Base-by-base conservation (phyloP, 495 filamentous ascomycete genomes). In the Filosporella fistucella region DNA sequence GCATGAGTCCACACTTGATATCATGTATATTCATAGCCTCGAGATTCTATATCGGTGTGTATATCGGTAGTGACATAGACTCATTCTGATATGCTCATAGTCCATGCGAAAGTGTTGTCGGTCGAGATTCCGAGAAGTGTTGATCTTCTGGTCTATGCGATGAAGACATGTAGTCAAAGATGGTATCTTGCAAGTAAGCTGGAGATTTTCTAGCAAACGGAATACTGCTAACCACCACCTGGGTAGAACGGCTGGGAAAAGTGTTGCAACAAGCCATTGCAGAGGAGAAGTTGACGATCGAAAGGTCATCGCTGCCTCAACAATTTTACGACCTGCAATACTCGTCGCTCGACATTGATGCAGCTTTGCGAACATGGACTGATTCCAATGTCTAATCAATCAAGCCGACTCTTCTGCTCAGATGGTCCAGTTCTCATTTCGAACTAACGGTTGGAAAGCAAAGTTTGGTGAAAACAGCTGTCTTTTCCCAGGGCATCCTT, bases 1-100 rank as follows among this genome's bases (percentile, higher is more conserved):
- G 8, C 8, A 8, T 59, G 40, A 62, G 51, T 42, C 63, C 63
- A 16, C 49, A 63, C 22, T 52, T 64, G 2, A 59, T 66, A 4
- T 55, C 57, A 13, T 56, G 46, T 41, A 55, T 66, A 10, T 64
- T 66, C 30, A 55, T 59, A 22, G 61, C 55, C 2, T 52, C 63
- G 21, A 44, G 63, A 14, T 66, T 64, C 41, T 63, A 61, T 38
- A 28, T 65, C 10, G 54, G 54, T 56, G n/a, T n/a, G 8, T 30
- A 30, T 30, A n/a, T n/a, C n/a, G n/a, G n/a, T n/a, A n/a, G n/a
- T n/a, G n/a, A n/a, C n/a, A n/a, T n/a, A n/a, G n/a, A n/a, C n/a
- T n/a, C n/a, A n/a, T n/a, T n/a, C n/a, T n/a, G n/a, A n/a, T n/a
- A n/a, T n/a, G n/a, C n/a, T n/a, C n/a, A n/a, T n/a, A 30, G 28